phyloP scores from a whole-genome alignment of 805 yeast genomes.

The Saturnispora saitoi region DNA sequence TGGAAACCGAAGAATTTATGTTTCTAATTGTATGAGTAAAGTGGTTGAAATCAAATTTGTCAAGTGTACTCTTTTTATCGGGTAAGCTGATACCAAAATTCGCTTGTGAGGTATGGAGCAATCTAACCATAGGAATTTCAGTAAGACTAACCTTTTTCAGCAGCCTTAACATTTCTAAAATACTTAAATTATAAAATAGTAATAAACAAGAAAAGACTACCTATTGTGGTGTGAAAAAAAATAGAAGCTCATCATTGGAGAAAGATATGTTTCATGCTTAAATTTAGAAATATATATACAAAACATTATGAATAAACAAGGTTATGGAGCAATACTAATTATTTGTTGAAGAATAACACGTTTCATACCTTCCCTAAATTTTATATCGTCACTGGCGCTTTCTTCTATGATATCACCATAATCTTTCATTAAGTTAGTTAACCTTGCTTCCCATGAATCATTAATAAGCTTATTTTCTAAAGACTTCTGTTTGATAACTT shows the following conservation, averaged over 20 bases:
- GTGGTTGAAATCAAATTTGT: conserved; percentile 24
- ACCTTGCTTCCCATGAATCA: conserved; percentile 16
- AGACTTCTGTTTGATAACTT: conserved; percentile 25
- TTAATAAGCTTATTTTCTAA: conserved; percentile 21
- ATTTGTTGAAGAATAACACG: conserved; percentile 13
- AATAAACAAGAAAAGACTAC: neutral
- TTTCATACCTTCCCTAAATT: conserved; percentile 16
- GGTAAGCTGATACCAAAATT: conserved; percentile 13
- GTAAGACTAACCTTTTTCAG: neutral
- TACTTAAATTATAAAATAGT: neutral
- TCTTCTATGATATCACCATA: conserved; percentile 27
- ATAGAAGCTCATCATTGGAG: neutral
- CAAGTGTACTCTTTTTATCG: conserved; percentile 14
- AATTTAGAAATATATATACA: neutral
- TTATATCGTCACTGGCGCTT: conserved; percentile 10
- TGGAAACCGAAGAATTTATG: conserved; percentile 11
- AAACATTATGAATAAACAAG: neutral
- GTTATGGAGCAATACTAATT: conserved; percentile 13
- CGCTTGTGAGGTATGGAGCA: neutral
- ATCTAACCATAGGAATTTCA: neutral
- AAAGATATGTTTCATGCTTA: neutral
- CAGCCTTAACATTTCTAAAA: neutral
- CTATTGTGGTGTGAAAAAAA: conserved; percentile 1
- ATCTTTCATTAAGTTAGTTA: conserved; percentile 21
- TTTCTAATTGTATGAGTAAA: conserved; percentile 23